phyloP scores from a whole-genome alignment of 2,329 filamentous ascomycete genomes.

The Hymenoscyphus salicellus region DNA sequence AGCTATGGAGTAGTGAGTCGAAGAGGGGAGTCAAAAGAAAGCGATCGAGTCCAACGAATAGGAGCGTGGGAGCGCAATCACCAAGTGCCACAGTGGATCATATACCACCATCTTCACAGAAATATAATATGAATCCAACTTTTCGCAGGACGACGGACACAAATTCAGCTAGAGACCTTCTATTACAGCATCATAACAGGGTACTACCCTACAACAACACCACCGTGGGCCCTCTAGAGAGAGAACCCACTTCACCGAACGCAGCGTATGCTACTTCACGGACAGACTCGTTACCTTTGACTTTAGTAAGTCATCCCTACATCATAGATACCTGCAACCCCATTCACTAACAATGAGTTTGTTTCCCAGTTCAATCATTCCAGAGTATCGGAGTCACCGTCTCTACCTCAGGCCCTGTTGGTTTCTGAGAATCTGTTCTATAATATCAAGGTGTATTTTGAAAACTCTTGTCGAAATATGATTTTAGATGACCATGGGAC shows the following conservation, averaged over 20 bases:
- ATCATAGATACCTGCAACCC: neutral
- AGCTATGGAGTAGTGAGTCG: neutral
- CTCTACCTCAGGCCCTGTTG: slow-evolving; percentile 8
- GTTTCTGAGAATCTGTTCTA: slow-evolving; percentile 15
- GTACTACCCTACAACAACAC: no score
- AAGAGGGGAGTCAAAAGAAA: neutral
- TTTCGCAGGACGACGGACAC: no score
- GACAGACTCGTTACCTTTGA: neutral
- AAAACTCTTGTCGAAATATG: slow-evolving; percentile 12
- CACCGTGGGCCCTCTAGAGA: no score
- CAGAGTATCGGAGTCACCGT: slow-evolving; percentile 4
- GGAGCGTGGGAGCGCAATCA: no score
- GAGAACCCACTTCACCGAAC: no score
- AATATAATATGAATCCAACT: no score
- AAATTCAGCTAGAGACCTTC: no score
- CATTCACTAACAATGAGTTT: neutral
- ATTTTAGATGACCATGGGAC: slow-evolving; percentile 8
- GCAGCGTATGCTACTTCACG: no score
- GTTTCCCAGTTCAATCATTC: neutral
- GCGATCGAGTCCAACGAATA: neutral
- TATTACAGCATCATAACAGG: no score
- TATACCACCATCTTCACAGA: no score
- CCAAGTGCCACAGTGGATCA: no score
- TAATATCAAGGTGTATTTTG: slow-evolving; percentile 16
- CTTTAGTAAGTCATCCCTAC: neutral